phyloP scores from a whole-genome alignment of 225 moss, liverwort and hornwort genomes.

The Pleurozium schreberi region DNA sequence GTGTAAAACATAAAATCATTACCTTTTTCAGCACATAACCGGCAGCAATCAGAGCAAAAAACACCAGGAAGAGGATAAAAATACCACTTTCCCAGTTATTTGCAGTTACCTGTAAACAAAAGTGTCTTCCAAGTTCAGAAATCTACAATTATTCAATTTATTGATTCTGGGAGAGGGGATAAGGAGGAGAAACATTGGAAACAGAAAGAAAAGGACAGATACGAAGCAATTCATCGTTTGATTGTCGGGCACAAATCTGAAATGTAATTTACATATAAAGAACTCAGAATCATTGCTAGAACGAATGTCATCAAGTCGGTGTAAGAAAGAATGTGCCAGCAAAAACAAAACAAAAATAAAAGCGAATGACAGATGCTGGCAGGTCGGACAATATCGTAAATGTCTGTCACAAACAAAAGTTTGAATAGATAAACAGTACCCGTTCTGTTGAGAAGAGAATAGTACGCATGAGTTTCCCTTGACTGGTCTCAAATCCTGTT shows the following conservation, averaged over 20 bases:
- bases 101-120: slow-evolving; percentile 60
- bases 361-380: background rate
- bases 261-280: background rate
- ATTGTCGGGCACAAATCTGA: background rate
- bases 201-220: background rate
- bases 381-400: background rate
- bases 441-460: slow-evolving; percentile 95
- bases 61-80: slow-evolving; percentile 90
- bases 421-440: slow-evolving; percentile 24
- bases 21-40: slow-evolving; percentile 95
- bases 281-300: background rate
- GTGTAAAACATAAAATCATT: background rate
- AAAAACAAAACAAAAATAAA: background rate
- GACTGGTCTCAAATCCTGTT: slow-evolving; percentile 97
- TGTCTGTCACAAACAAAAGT: background rate
- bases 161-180: background rate
- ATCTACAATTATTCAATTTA: background rate
- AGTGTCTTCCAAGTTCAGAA: background rate
- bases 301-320: background rate
- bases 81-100: slow-evolving; percentile 98
- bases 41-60: slow-evolving; percentile 93
- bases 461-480: slow-evolving; percentile 98
- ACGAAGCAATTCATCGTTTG: background rate
- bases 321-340: background rate
- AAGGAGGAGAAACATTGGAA: background rate